phyloP scores from a whole-genome alignment of 129 eudicot species.

The Solidago caesia region DNA sequence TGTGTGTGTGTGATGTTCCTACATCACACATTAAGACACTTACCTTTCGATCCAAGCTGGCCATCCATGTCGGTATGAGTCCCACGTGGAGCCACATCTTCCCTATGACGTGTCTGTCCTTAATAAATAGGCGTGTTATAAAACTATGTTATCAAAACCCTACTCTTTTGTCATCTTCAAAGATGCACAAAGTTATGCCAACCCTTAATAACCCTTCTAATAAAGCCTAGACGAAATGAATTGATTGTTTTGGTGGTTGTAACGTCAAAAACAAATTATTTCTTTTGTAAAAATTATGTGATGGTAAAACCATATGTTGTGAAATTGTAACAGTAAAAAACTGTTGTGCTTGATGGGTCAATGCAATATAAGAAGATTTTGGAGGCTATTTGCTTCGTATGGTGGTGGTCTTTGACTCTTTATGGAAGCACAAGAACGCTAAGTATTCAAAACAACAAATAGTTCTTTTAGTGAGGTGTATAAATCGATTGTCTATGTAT shows the following conservation, averaged over 20 bases:
- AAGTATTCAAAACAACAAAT: no score
- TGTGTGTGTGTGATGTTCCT: conserved; percentile 18
- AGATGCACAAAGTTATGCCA: conserved; percentile 22
- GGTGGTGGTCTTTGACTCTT: no score
- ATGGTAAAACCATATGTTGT: not conserved
- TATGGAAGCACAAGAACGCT: no score
- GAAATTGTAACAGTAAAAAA: no score
- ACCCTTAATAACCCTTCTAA: conserved; percentile 15
- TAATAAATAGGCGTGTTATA: conserved; percentile 23
- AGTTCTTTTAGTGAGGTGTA: no score
- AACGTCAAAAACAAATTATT: not conserved
- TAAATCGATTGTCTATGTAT: no score
- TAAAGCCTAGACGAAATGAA: conserved; percentile 10
- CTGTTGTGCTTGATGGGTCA: no score
- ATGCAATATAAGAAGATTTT: no score
- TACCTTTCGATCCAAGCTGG: conserved; percentile 32
- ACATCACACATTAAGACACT: conserved; percentile 18
- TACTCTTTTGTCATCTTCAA: conserved; percentile 23
- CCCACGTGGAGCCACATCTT: conserved; percentile 35
- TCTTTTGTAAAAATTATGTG: not conserved
- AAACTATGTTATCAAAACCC: conserved; percentile 8
- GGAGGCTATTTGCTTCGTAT: no score
- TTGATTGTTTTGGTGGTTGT: not conserved
- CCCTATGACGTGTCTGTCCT: conserved; percentile 24
- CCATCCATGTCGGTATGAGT: conserved; percentile 35